Conservation (phyloP, 345 rosid genomes). For the Firmiana major region DNA sequence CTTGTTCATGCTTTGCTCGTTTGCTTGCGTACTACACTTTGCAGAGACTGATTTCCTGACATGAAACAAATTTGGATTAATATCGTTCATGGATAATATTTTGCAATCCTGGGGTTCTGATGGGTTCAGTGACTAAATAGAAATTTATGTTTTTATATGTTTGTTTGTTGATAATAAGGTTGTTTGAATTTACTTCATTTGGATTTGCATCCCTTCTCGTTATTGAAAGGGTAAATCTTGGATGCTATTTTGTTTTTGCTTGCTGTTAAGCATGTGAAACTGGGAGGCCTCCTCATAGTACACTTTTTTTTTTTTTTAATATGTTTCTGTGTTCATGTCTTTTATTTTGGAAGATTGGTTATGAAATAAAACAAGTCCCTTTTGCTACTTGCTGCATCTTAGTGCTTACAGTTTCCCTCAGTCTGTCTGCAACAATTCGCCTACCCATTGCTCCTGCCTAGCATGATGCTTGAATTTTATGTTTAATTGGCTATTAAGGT, state of each 20-base stretch:
- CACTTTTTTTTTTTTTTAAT: no score
- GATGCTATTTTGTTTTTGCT: neutral
- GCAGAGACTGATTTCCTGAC: conserved; percentile 8
- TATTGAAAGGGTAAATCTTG: neutral
- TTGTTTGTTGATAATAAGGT: neutral
- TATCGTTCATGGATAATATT: neutral
- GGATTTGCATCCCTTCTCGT: neutral
- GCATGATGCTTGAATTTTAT: no score
- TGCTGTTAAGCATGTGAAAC: neutral
- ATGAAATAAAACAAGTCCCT: neutral
- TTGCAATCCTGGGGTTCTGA: neutral
- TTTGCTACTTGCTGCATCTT: neutral
- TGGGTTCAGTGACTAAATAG: neutral
- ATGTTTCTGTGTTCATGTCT: neutral
- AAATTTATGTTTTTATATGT: neutral
- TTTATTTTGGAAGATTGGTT: neutral
- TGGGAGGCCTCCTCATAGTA: neutral
- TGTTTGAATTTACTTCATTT: neutral
- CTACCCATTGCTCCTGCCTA: no score
- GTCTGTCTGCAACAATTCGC: neutral
- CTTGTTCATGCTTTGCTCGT: neutral
- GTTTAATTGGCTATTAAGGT: no score
- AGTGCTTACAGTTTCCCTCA: neutral
- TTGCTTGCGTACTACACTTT: neutral
- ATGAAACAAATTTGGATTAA: neutral